phyloP scores from a whole-genome alignment of 495 filamentous ascomycete species.

The Aspergillus conjunctus region DNA sequence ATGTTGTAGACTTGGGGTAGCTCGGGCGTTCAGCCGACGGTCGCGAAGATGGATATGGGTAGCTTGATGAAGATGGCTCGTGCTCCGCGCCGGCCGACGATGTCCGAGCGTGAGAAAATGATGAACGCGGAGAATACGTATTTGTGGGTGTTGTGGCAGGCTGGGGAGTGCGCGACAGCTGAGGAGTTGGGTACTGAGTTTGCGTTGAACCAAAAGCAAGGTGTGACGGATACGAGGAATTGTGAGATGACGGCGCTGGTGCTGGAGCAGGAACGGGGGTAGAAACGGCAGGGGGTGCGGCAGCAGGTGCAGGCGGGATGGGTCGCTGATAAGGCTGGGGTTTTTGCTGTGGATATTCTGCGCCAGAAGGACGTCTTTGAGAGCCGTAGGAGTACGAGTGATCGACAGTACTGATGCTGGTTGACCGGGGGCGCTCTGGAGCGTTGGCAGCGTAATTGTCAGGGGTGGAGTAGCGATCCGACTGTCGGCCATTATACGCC shows the following conservation, averaged over 20 bases:
- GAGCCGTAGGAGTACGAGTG: conserved; percentile 36
- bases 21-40: conserved; percentile 23
- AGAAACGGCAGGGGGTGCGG: conserved; percentile 24
- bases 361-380: conserved; percentile 56
- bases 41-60: conserved; percentile 36
- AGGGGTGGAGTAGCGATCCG: conserved; percentile 60
- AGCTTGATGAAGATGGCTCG: conserved; percentile 34
- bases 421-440: conserved; percentile 66
- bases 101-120: conserved; percentile 45
- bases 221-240: conserved; percentile 41
- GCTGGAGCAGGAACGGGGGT: conserved; percentile 29
- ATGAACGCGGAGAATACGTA: conserved; percentile 47
- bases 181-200: conserved; percentile 47
- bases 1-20: conserved; percentile 29
- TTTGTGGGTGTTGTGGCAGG: conserved; percentile 45
- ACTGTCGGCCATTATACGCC: conserved; percentile 50
- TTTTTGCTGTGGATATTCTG: conserved; percentile 53
- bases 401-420: conserved; percentile 70
- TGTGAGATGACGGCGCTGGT: conserved; percentile 23
- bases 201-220: conserved; percentile 48
- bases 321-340: conserved; percentile 40
- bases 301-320: conserved; percentile 37
- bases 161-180: conserved; percentile 48
- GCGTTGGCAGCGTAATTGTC: conserved; percentile 47
- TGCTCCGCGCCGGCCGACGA: conserved; percentile 40